Base-by-base conservation (phyloP, 306 rosid species). In the Gillenia trifoliata region DNA sequence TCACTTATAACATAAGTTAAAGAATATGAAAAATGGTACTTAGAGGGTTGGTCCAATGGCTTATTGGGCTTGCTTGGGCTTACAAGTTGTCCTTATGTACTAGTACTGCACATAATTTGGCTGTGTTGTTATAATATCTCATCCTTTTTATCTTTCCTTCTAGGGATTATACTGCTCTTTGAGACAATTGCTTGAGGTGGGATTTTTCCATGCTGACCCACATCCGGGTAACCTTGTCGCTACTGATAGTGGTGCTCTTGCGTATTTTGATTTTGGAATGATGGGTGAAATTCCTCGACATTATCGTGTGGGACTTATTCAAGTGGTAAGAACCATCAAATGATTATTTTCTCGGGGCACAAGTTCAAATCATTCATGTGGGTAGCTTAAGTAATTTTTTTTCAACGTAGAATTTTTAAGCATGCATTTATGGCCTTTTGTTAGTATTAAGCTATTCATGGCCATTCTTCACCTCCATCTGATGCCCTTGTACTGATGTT, bases 181-280 rank as follows among this genome's bases (percentile, higher is more conserved):
- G 89, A 87, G 96, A 84, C 99, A 94, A 75, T 75, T 94, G 86
- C 97, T 94, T 67, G 99, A 92, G 87, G 92, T 83, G 71, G 99
- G 97, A 36, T 90, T 77, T 79, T 94, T 92, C 81, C 99, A 94
- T 85, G 99, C 99, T 30, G 99, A 92, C 77, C 99, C 99, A 57
- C 99, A 92, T 90, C 99, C 99, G 4, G 99, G 99, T 78, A 94
- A 94, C 84, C 96, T 94, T 71, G 99, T 94, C 76, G 97, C 97
- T 13, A 80, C 81, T 28, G 78, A 79, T 28, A 83, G 83, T 75
- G 99, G 97, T 61, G 79, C 90, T 66, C 93, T 94, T 78, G 96
- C 93, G 43, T 92, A 94, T 84, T 94, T 92, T 83, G 96, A 94
- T 85, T 94, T 94, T 74, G 99, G 99, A 85, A 94, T 94, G 99